Percentiles rank a stretch among this genome's conserved stretches.
Evolutionary conservation across 2,329 filamentous ascomycete genomes (phyloP).

Genomic region (Elsinoe batatas): DNA sequence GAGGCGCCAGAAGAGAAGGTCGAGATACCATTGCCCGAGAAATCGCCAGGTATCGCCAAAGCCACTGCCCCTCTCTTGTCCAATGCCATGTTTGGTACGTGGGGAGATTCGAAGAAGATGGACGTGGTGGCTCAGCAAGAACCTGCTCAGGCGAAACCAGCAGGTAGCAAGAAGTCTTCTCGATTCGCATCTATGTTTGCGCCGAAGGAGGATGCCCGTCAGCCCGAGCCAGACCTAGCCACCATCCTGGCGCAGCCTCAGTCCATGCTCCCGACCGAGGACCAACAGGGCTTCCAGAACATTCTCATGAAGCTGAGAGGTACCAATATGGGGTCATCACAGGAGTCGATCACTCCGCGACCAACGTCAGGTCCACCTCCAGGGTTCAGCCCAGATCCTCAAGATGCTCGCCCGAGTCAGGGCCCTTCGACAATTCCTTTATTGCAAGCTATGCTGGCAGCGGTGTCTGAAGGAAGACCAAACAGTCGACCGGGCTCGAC

Average conservation of each 20-base stretch:
- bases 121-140: slow-evolving; percentile 32
- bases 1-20: slow-evolving; percentile 26
- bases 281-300: slow-evolving; percentile 68
- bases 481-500: slow-evolving; percentile 1
- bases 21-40: slow-evolving; percentile 16
- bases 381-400: neutral
- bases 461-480: slow-evolving; percentile 4
- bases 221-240: slow-evolving; percentile 17
- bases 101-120: slow-evolving; percentile 41
- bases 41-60: slow-evolving; percentile 27
- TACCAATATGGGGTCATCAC: neutral
- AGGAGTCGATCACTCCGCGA: neutral
- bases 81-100: slow-evolving; percentile 60
- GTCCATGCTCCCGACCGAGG: slow-evolving; percentile 45
- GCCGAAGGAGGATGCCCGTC: slow-evolving; percentile 28
- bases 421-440: slow-evolving; percentile 1
- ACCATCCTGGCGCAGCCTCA: slow-evolving; percentile 14
- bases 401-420: neutral
- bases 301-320: slow-evolving; percentile 12
- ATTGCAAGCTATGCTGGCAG: neutral
- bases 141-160: slow-evolving; percentile 30
- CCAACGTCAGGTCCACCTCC: neutral
- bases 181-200: slow-evolving; percentile 69
- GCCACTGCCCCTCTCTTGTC: slow-evolving; percentile 52
- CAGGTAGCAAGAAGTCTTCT: slow-evolving; percentile 61